These are phyloP conservation scores for Liquidambar formosana DNA, from an alignment of 164 flowering plant genomes.

Conservation along the genomic window DNA sequence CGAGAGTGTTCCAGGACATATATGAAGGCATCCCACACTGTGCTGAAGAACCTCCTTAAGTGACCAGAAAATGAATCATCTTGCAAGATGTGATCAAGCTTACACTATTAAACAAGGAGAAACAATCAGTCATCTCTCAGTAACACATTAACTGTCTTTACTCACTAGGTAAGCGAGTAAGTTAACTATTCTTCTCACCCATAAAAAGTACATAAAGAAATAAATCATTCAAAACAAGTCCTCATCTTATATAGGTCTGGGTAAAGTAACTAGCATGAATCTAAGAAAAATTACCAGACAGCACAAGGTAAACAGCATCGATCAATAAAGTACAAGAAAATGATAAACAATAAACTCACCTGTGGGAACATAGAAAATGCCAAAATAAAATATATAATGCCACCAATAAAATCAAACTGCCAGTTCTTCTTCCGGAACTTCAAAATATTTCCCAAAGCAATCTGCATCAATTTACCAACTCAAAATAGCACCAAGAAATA, in stretches of 20 bases:
- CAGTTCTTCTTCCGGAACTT: constrained; percentile 98
- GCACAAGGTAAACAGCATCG: too few relatives aligned
- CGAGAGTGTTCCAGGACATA: constrained; percentile 74
- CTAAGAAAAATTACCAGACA: too few relatives aligned
- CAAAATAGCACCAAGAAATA: constrained; percentile 2
- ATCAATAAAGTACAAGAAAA: background rate
- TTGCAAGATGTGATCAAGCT: constrained; percentile 79
- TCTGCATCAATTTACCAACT: constrained; percentile 49
- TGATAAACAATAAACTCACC: constrained; percentile 37
- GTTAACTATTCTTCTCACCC: background rate
- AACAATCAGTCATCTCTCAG: constrained; percentile 17
- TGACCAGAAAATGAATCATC: constrained; percentile 82
- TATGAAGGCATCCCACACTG: constrained; percentile 66
- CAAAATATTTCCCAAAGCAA: constrained; percentile 94
- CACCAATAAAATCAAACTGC: constrained; percentile 99
- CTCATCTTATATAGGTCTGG: background rate
- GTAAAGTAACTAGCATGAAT: too few relatives aligned
- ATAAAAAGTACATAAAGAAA: background rate
- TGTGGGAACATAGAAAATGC: constrained; percentile 92
- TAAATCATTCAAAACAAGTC: background rate
- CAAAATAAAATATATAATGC: constrained; percentile 87
- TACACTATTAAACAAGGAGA: constrained; percentile 54
- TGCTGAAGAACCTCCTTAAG: constrained; percentile 71
- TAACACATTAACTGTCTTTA: too few relatives aligned
- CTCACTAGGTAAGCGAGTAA: too few relatives aligned